phyloP scores from a whole-genome alignment of 164 flowering plant genomes.

The Annona squamosa region DNA sequence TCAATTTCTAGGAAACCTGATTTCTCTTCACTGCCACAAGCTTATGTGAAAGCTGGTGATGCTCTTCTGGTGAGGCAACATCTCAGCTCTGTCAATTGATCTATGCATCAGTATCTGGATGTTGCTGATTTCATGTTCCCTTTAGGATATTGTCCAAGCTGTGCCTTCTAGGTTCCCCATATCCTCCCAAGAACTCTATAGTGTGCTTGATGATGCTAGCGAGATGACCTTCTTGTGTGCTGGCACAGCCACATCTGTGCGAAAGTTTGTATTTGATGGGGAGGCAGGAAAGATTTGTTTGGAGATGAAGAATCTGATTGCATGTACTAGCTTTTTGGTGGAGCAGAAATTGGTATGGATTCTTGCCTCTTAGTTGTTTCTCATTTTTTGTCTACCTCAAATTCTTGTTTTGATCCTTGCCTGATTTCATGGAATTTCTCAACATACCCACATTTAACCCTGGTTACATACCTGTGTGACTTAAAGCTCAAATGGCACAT shows the following conservation, averaged over 20 bases:
- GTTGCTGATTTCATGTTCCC: background rate
- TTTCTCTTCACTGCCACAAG: conserved; percentile 55
- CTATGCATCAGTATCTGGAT: background rate
- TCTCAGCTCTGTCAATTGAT: background rate
- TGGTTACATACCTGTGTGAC: no score
- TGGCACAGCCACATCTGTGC: conserved; percentile 64
- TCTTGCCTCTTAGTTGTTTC: background rate
- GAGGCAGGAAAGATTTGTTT: conserved; percentile 69
- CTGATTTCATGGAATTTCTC: no score
- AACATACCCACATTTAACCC: no score
- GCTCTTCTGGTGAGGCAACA: conserved; percentile 47
- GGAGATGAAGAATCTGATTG: conserved; percentile 71
- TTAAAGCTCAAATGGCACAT: no score
- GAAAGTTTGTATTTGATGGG: conserved; percentile 74
- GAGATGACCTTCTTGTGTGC: conserved; percentile 78
- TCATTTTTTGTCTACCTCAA: no score
- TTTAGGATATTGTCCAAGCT: conserved; percentile 70
- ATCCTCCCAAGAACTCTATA: conserved; percentile 58
- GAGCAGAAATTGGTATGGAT: conserved; percentile 73
- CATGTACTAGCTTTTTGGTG: conserved; percentile 71
- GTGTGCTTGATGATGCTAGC: conserved; percentile 83
- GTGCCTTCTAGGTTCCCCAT: conserved; percentile 56
- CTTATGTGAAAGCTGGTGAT: conserved; percentile 62
- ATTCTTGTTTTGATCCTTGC: no score
- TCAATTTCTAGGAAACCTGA: conserved; percentile 50